These are phyloP conservation scores for Phoma sp. DNA, from an alignment of 2,329 filamentous ascomycete species.

Conservation along the genomic window DNA sequence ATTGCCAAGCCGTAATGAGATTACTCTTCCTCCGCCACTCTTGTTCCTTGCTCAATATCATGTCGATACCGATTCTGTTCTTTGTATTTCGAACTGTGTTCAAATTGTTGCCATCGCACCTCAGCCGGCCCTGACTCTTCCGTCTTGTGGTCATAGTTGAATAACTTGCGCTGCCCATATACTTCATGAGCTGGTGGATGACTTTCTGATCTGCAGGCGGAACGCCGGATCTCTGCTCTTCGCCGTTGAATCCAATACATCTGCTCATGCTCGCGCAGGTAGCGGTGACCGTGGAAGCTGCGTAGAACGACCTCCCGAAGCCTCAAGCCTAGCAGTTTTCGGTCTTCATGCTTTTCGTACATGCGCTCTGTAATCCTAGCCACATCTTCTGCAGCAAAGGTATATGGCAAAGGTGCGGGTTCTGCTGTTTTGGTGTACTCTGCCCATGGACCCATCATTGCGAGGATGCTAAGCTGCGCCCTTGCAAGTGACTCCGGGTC, in stretches of 20 bases:
- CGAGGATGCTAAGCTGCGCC: constrained; percentile 69
- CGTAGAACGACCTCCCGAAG: no score
- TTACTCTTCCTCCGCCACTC: no score
- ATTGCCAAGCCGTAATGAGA: no score
- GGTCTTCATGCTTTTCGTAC: no score
- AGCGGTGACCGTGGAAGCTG: constrained; percentile 65
- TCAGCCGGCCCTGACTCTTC: background rate
- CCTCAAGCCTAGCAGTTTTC: no score
- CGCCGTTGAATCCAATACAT: constrained; percentile 46
- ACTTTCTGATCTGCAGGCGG: background rate
- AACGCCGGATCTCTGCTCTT: background rate
- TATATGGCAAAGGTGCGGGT: no score
- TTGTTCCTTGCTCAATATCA: no score
- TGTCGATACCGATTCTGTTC: no score
- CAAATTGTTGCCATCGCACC: background rate
- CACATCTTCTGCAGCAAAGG: no score
- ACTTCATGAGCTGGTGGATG: background rate
- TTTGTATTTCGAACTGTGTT: no score
- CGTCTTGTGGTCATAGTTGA: background rate
- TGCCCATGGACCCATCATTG: constrained; percentile 68
- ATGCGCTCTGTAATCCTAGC: no score
- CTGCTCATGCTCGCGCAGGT: constrained; percentile 68
- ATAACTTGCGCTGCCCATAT: background rate
- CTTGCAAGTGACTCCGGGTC: constrained; percentile 66
- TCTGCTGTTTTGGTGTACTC: constrained; percentile 58